These are phyloP conservation scores for Colletotrichum higginsianum DNA, from an alignment of 2,329 filamentous ascomycete species.

Conservation along the genomic window DNA sequence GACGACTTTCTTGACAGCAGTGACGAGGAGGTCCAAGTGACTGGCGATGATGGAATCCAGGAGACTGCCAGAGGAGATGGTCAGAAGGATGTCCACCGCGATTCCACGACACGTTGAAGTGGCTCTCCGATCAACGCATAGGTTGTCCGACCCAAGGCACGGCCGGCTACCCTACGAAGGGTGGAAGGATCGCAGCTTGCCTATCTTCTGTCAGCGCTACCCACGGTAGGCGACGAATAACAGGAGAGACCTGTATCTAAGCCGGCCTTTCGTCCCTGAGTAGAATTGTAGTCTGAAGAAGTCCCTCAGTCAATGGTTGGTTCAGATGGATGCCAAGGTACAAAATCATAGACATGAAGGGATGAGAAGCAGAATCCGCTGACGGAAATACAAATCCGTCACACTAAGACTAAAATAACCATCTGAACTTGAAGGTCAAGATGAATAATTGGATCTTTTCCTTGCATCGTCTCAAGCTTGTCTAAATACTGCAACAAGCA, in stretches of 20 bases:
- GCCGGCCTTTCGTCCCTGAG: slow-evolving; percentile 31
- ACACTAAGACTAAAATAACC: too few species aligned
- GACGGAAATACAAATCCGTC: too few species aligned
- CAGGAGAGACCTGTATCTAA: slow-evolving; percentile 24
- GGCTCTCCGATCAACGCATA: background rate
- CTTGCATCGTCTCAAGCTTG: slow-evolving; percentile 28
- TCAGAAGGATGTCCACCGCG: too few species aligned
- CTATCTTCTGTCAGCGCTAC: slow-evolving; percentile 29
- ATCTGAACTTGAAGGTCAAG: too few species aligned
- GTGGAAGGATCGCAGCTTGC: background rate
- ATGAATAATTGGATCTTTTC: too few species aligned
- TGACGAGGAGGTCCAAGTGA: background rate
- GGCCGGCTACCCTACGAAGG: slow-evolving; percentile 8
- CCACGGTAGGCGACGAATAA: slow-evolving; percentile 8
- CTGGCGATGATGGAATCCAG: too few species aligned
- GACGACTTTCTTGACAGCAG: background rate
- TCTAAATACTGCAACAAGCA: slow-evolving; percentile 24
- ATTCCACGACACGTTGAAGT: slow-evolving; percentile 1
- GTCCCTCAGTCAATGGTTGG: background rate
- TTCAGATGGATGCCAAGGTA: background rate
- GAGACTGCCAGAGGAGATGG: too few species aligned
- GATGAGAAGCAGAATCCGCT: too few species aligned
- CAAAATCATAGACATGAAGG: background rate
- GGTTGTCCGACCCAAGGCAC: slow-evolving; percentile 19
- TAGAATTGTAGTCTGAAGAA: slow-evolving; percentile 5